Percentiles rank a stretch among this genome's conserved stretches.
phyloP scores from a whole-genome alignment of 768 basidiomycete species.

The Suillus fuscotomentosus region DNA sequence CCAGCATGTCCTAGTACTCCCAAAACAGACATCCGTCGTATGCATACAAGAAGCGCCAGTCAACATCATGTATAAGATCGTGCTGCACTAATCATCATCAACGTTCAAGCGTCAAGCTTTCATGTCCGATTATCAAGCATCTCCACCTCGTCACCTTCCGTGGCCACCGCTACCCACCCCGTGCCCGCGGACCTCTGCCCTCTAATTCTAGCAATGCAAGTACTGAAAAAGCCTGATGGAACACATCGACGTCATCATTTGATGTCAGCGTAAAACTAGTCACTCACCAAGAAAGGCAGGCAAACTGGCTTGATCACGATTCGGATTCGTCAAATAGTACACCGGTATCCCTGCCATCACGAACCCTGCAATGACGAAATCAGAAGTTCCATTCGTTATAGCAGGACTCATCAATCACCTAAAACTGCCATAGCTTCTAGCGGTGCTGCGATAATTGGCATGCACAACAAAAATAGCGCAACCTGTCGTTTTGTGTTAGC shows the following conservation, averaged over 20 bases:
- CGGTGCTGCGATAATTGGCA: conserved; percentile 94
- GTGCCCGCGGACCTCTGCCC: conserved; percentile 53
- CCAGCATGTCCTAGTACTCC: neutral
- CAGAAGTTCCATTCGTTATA: neutral
- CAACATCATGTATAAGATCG: neutral
- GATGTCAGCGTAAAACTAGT: neutral
- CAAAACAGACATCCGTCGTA: neutral
- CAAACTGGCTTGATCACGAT: conserved; percentile 40
- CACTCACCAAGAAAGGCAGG: conserved; percentile 37
- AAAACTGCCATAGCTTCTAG: conserved; percentile 84
- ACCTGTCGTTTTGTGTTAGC: conserved; percentile 44
- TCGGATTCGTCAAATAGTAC: conserved; percentile 80
- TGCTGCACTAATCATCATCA: neutral
- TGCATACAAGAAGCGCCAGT: neutral
- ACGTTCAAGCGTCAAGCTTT: conserved; percentile 16
- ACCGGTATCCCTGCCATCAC: conserved; percentile 78
- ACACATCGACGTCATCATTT: conserved; percentile 2
- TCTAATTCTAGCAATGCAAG: conserved; percentile 44
- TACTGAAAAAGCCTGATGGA: conserved; percentile 40
- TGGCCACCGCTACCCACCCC: conserved; percentile 80
- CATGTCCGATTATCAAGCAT: conserved; percentile 42
- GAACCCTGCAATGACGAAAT: conserved; percentile 50
- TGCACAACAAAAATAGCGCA: conserved; percentile 85
- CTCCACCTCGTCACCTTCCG: conserved; percentile 66
- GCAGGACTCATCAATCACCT: conserved; percentile 44